Evolutionary conservation across 345 rosid genomes (phyloP).

Genomic region (Erucastrum elatum): DNA sequence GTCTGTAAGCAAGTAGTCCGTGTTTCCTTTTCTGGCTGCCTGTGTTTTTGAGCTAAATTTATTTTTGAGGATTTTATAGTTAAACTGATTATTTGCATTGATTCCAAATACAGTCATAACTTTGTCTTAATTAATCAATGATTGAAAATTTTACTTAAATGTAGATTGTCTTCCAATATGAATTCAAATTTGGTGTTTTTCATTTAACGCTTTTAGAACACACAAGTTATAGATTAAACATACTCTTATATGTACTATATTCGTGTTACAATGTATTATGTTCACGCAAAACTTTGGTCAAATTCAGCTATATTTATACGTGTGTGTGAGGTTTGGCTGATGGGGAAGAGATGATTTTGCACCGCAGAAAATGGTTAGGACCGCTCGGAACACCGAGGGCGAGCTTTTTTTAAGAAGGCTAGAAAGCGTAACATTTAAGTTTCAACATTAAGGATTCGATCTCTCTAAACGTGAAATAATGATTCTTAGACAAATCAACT

Average conservation of each 20-base stretch:
- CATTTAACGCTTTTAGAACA: not conserved
- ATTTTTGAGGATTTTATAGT: not conserved
- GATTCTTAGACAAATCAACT: not conserved
- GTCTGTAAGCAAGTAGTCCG: not conserved
- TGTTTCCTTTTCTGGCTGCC: not conserved
- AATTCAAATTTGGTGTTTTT: not conserved
- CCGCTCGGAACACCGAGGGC: not conserved
- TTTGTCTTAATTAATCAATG: not conserved
- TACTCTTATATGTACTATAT: not conserved
- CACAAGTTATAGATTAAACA: not conserved
- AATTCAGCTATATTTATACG: not conserved
- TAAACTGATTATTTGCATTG: not conserved
- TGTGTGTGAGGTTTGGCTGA: not conserved
- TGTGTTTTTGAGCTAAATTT: not conserved
- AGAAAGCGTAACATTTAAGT: not conserved
- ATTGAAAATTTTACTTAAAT: not conserved
- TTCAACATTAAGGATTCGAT: not conserved
- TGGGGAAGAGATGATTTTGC: not conserved
- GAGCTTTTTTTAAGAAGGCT: not conserved
- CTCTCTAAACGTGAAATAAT: not conserved
- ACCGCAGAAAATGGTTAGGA: not conserved
- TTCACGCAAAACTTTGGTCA: not conserved
- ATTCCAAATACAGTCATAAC: not conserved
- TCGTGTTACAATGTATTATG: not conserved
- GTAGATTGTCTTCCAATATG: not conserved